A percentile compares a stretch with the other conserved stretches of the same genome.
Evolutionary conservation across 768 basidiomycete species (phyloP).

Genomic region (Dioszegia aurantiaca): DNA sequence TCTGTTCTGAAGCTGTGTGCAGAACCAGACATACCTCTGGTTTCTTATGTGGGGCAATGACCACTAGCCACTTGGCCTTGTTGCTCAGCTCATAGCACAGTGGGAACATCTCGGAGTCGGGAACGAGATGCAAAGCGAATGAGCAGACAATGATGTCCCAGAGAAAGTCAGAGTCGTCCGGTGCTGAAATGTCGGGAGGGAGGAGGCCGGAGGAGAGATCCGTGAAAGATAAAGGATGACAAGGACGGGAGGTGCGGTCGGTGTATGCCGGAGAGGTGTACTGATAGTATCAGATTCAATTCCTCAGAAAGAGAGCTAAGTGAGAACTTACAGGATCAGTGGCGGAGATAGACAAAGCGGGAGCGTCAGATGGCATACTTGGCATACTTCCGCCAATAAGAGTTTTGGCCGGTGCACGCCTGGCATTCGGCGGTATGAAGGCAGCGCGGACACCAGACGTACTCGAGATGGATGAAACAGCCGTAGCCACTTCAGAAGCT

Average conservation of each 20-base stretch:
- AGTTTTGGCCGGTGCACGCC: background rate
- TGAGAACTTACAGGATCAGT: conserved; percentile 59
- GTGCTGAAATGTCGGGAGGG: conserved; percentile 46
- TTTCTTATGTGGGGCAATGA: conserved; percentile 72
- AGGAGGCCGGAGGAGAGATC: conserved; percentile 63
- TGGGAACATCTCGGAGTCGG: conserved; percentile 62
- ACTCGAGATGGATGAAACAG: conserved; percentile 30
- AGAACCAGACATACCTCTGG: conserved; percentile 60
- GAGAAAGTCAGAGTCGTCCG: conserved; percentile 18
- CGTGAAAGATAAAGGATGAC: conserved; percentile 62
- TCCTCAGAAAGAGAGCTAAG: background rate
- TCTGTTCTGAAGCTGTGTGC: background rate
- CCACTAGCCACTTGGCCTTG: conserved; percentile 64
- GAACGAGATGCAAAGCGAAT: conserved; percentile 70
- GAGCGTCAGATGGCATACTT: background rate
- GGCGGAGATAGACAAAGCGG: conserved; percentile 34
- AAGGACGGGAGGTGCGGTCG: conserved; percentile 59
- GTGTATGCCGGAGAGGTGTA: conserved; percentile 64
- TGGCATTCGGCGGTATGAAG: conserved; percentile 50
- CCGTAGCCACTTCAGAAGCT: conserved; percentile 20
- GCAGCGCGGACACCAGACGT: conserved; percentile 44
- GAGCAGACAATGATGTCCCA: conserved; percentile 70
- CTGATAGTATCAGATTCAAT: conserved; percentile 47
- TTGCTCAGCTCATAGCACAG: conserved; percentile 65
- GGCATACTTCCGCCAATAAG: conserved; percentile 13